A percentile compares a stretch with the other conserved stretches of the same genome.
phyloP scores from a whole-genome alignment of 768 basidiomycete genomes.

The Tephrocybe rancida region DNA sequence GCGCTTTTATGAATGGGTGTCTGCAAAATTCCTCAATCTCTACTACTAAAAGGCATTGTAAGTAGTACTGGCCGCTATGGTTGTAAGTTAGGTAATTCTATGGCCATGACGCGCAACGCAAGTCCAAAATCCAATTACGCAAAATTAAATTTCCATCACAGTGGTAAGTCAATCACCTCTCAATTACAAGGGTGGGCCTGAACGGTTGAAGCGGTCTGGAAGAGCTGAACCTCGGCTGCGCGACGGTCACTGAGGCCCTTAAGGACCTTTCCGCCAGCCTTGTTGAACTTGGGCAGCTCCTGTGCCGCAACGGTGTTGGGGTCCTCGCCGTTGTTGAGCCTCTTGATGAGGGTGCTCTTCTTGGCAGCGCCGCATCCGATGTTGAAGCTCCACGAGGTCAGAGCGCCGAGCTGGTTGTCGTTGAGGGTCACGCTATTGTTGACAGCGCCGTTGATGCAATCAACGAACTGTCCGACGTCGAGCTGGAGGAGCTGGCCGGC shows the following conservation, averaged over 20 bases:
- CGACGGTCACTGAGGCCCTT: constrained; percentile 23
- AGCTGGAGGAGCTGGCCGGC: constrained; percentile 27
- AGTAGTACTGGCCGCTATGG: background rate
- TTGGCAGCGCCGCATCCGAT: constrained; percentile 26
- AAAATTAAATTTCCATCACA: background rate
- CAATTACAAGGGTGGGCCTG: constrained; percentile 27
- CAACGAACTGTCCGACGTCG: constrained; percentile 24
- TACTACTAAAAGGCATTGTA: background rate
- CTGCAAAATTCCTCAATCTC: background rate
- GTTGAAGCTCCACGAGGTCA: constrained; percentile 29
- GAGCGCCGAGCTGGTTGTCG: constrained; percentile 32
- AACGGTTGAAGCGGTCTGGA: constrained; percentile 27
- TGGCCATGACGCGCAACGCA: background rate
- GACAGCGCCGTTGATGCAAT: constrained; percentile 27
- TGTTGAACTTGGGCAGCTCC: constrained; percentile 29
- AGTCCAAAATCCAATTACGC: background rate
- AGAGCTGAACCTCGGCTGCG: constrained; percentile 29
- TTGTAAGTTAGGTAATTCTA: background rate
- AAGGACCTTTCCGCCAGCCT: constrained; percentile 29
- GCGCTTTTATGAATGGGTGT: background rate
- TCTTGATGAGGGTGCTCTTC: constrained; percentile 27
- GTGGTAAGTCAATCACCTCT: background rate
- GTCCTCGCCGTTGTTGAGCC: constrained; percentile 27
- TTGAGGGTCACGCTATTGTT: constrained; percentile 25
- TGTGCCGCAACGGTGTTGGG: constrained; percentile 29